These are phyloP conservation scores for Pichia gijzeniarum DNA, from an alignment of 805 yeast genomes.

Conservation along the genomic window DNA sequence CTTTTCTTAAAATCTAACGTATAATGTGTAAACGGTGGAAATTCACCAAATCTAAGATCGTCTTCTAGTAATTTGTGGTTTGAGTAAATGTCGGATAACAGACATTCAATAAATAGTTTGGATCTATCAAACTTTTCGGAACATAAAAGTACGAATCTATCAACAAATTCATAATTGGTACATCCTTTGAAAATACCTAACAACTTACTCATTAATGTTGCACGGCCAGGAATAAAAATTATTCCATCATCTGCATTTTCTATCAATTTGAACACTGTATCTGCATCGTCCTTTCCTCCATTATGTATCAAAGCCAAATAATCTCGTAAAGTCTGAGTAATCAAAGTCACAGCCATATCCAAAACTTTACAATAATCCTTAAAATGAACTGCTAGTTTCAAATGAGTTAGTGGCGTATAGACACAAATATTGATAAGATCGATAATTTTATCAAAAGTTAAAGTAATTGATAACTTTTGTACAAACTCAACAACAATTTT, in stretches of 20 bases:
- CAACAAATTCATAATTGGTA: slow-evolving; percentile 1
- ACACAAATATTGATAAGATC: background rate
- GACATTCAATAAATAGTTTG: slow-evolving; percentile 6
- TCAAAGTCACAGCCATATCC: background rate
- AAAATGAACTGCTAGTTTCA: background rate
- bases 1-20: slow-evolving; percentile 1
- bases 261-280: slow-evolving; percentile 9
- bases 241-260: slow-evolving; percentile 11
- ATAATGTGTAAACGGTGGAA: slow-evolving; percentile 9
- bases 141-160: slow-evolving; percentile 7
- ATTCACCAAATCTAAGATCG: background rate
- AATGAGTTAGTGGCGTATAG: background rate
- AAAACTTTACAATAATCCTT: slow-evolving; percentile 1
- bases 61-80: slow-evolving; percentile 1
- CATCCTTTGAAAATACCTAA: background rate
- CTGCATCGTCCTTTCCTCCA: slow-evolving; percentile 4
- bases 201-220: slow-evolving; percentile 3
- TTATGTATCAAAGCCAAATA: background rate
- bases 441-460: background rate
- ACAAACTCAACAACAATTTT: background rate
- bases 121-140: slow-evolving; percentile 1
- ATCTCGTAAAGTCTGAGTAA: background rate
- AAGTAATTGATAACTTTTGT: background rate
- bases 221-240: slow-evolving; percentile 1
- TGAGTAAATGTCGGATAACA: slow-evolving; percentile 7